A percentile compares a stretch with the other conserved stretches of the same genome.
Evolutionary conservation across 352 stramenopile genomes (phyloP).

Genomic region (Aphanomyces invadans): DNA sequence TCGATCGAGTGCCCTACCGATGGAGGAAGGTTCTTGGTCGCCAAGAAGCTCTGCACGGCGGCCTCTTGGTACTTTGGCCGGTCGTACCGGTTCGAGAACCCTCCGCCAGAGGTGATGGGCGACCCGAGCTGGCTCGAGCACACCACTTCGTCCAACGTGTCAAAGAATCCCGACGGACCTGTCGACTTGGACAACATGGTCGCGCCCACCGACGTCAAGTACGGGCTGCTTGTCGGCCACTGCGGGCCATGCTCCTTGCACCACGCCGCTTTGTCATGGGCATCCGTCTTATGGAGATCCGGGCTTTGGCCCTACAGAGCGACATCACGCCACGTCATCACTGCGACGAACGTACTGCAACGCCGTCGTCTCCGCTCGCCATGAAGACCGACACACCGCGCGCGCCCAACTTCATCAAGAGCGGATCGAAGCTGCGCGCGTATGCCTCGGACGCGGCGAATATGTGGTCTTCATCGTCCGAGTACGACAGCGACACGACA

Average conservation of each 20-base stretch:
- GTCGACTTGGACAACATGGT: conserved; percentile 58
- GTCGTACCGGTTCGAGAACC: conserved; percentile 79
- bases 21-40: conserved; percentile 35
- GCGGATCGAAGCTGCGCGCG: conserved; percentile 67
- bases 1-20: conserved; percentile 23
- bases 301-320: conserved; percentile 36
- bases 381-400: conserved; percentile 82
- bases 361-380: conserved; percentile 81
- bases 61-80: conserved; percentile 68
- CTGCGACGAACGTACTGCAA: conserved; percentile 60
- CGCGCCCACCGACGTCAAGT: conserved; percentile 86
- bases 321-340: too few species aligned
- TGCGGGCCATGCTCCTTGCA: conserved; percentile 61
- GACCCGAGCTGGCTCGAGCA: conserved; percentile 61
- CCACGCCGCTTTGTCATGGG: conserved; percentile 7
- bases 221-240: conserved; percentile 77
- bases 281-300: conserved; percentile 7
- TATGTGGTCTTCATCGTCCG: conserved; percentile 85
- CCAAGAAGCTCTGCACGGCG: conserved; percentile 59
- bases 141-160: conserved; percentile 52
- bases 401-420: conserved; percentile 86
- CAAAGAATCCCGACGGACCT: conserved; percentile 31
- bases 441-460: conserved; percentile 66
- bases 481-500: conserved; percentile 87
- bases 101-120: conserved; percentile 79